Evolutionary conservation across 495 filamentous ascomycete species (phyloP).

Genomic region (Xylaria curta): DNA sequence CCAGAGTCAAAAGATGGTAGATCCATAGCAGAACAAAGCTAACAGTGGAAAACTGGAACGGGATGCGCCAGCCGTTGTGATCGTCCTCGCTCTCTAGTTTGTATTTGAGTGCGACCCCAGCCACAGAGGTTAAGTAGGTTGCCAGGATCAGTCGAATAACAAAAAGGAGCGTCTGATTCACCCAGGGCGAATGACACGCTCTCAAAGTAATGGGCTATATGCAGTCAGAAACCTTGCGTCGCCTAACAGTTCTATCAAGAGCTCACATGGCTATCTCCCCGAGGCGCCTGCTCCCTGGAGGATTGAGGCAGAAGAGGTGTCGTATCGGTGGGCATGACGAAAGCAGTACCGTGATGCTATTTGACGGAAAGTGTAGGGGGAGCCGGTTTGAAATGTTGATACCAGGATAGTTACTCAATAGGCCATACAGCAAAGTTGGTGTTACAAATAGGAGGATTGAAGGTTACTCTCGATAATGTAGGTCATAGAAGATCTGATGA

Average conservation of each 20-base stretch:
- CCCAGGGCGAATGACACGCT: conserved; percentile 60
- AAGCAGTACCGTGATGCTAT: conserved; percentile 4
- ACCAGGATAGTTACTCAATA: conserved; percentile 21
- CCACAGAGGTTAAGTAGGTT: conserved; percentile 50
- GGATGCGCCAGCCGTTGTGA: conserved; percentile 44
- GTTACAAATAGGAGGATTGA: not conserved
- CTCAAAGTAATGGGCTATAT: conserved; percentile 55
- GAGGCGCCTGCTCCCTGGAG: conserved; percentile 30
- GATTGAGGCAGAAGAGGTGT: conserved; percentile 49
- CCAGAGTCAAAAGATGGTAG: conserved; percentile 51
- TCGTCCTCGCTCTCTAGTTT: conserved; percentile 43
- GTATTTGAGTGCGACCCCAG: conserved; percentile 49
- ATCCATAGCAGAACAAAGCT: conserved; percentile 48
- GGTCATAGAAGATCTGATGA: not conserved
- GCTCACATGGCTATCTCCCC: conserved; percentile 44
- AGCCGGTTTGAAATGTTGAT: conserved; percentile 3
- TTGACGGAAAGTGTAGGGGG: conserved; percentile 14
- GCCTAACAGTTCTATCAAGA: not conserved
- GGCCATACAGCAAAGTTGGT: conserved; percentile 27
- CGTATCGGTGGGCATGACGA: conserved; percentile 39
- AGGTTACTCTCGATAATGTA: not conserved
- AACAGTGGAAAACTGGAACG: conserved; percentile 58
- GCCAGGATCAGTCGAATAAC: conserved; percentile 48
- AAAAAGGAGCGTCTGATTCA: conserved; percentile 52
- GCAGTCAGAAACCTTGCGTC: conserved; percentile 27